Conservation (phyloP, 352 stramenopile genomes). For the Pythium myriotylum region DNA sequence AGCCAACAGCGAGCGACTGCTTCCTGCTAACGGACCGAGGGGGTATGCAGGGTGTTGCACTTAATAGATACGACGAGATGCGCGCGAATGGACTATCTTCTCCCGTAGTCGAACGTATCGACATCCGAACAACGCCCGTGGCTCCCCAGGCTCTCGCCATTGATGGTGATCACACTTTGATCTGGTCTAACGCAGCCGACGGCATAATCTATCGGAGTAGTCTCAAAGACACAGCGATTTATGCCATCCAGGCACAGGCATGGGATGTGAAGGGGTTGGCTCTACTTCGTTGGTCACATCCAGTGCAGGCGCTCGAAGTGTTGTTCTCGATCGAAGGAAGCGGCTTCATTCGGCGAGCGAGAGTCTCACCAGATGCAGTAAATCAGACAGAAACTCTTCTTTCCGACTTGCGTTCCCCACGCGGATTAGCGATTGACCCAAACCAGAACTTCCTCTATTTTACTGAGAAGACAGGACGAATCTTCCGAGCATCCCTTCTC, state of each 20-base stretch:
- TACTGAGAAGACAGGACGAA: constrained; percentile 71
- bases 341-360: constrained; percentile 43
- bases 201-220: constrained; percentile 66
- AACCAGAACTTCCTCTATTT: constrained; percentile 50
- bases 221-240: constrained; percentile 43
- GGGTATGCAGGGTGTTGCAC: constrained; percentile 44
- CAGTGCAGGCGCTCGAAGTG: constrained; percentile 23
- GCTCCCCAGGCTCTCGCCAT: constrained; percentile 54
- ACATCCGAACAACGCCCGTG: constrained; percentile 38
- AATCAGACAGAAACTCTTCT: constrained; percentile 28
- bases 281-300: constrained; percentile 18
- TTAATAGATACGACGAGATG: constrained; percentile 56
- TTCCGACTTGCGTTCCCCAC: constrained; percentile 44
- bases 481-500: constrained; percentile 34
- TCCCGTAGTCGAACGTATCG: constrained; percentile 54
- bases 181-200: constrained; percentile 75
- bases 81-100: constrained; percentile 41
- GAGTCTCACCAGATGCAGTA: background rate
- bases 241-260: constrained; percentile 38
- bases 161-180: constrained; percentile 45
- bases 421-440: constrained; percentile 49
- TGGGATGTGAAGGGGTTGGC: constrained; percentile 63
- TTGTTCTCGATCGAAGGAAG: constrained; percentile 67
- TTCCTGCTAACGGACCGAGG: constrained; percentile 50
- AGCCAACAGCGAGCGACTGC: constrained; percentile 39